phyloP scores from a whole-genome alignment of 306 rosid genomes.

The Biancaea sappan region DNA sequence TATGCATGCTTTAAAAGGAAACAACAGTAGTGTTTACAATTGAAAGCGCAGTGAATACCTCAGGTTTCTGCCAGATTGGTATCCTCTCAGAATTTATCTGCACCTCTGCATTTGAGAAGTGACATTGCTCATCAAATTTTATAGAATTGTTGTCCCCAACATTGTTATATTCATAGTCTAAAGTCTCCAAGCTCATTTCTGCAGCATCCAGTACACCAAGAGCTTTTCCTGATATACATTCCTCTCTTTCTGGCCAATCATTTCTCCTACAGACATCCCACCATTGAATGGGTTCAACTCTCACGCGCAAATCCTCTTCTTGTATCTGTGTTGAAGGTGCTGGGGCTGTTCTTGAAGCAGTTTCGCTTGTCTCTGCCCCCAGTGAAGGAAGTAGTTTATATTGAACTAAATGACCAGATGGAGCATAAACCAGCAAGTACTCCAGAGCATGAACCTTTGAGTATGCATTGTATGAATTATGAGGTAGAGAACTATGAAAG shows the following conservation, averaged over 20 bases:
- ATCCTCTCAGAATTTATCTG: slow-evolving; percentile 80
- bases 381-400: slow-evolving; percentile 71
- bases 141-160: slow-evolving; percentile 46
- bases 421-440: slow-evolving; percentile 77
- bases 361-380: slow-evolving; percentile 68
- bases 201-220: slow-evolving; percentile 48
- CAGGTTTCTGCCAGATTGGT: slow-evolving; percentile 84
- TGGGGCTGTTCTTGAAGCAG: slow-evolving; percentile 51
- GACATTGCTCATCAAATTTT: slow-evolving; percentile 55
- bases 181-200: slow-evolving; percentile 52
- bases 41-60: slow-evolving; percentile 58
- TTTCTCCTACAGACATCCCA: slow-evolving; percentile 94
- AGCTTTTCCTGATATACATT: slow-evolving; percentile 51
- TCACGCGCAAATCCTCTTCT: slow-evolving; percentile 86
- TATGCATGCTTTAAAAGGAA: slow-evolving; percentile 25
- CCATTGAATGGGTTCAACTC: slow-evolving; percentile 93
- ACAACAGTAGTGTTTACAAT: slow-evolving; percentile 28
- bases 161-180: slow-evolving; percentile 53
- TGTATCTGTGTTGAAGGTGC: slow-evolving; percentile 63
- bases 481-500: slow-evolving; percentile 71
- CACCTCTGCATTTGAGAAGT: slow-evolving; percentile 88
- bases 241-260: slow-evolving; percentile 93
- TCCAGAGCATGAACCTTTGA: slow-evolving; percentile 69
- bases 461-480: slow-evolving; percentile 41
- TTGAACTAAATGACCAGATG: slow-evolving; percentile 83